These are phyloP conservation scores for Dryas drummondii DNA, from an alignment of 306 rosid species.

Conservation along the genomic window DNA sequence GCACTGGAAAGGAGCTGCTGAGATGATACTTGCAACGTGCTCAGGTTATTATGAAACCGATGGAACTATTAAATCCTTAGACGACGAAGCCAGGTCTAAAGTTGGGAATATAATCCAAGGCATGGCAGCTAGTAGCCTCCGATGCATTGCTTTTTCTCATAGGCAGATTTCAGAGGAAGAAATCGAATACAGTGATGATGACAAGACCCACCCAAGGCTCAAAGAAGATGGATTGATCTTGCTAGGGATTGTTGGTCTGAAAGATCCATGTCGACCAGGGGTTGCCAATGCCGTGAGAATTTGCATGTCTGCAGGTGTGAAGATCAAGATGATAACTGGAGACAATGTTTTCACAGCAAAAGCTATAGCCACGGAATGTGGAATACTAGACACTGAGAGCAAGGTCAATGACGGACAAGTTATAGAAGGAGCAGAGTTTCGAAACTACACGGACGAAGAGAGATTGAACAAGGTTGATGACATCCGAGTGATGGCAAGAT, in stretches of 20 bases:
- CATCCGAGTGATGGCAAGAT: constrained; percentile 82
- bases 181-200: constrained; percentile 22
- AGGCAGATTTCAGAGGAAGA: constrained; percentile 45
- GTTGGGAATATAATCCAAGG: constrained; percentile 62
- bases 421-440: constrained; percentile 68
- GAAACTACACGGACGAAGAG: constrained; percentile 63
- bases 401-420: constrained; percentile 41
- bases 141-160: constrained; percentile 84
- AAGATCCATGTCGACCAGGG: constrained; percentile 78
- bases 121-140: constrained; percentile 83
- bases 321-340: constrained; percentile 82
- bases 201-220: constrained; percentile 27
- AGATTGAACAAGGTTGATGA: constrained; percentile 64
- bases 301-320: constrained; percentile 73
- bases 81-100: constrained; percentile 36
- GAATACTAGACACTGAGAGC: constrained; percentile 46
- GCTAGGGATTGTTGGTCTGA: constrained; percentile 79
- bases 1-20: constrained; percentile 96
- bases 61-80: constrained; percentile 47
- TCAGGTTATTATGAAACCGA: constrained; percentile 46
- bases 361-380: constrained; percentile 87
- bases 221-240: constrained; percentile 56
- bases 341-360: constrained; percentile 89
- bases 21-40: constrained; percentile 78
- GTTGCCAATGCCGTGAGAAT: constrained; percentile 54